Base-by-base conservation (phyloP, 1,139 yeast species). In the Sugiyamaella grinbergsii region DNA sequence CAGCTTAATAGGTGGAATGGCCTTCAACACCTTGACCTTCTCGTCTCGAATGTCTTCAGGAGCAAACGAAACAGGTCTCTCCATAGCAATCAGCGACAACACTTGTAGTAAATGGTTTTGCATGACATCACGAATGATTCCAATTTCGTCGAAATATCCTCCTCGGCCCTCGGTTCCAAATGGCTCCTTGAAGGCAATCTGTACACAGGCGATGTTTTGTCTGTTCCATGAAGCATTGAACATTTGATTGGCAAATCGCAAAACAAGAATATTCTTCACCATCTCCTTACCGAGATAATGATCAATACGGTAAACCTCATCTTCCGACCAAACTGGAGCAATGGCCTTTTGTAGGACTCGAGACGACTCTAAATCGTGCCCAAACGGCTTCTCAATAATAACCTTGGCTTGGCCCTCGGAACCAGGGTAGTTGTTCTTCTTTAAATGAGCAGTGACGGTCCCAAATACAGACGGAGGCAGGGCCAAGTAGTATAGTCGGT, bases 101-200 rank as follows among this genome's bases (percentile, higher is more conserved):
- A 93, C 95, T 74, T 93, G 99, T 64, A 93, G 77, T 65, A 93
- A 73, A 72, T 93, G 99, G 77, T 93, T 93, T 75, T 93, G 99
- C 90, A 94, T 91, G 49, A 93, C 98, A 67, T 93, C 99, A 71
- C 99, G 83, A 59, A 93, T 88, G 65, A 93, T 93, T 53, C 99
- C 99, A 65, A 91, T 89, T 54, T 78, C 77, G 71, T 94, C 98
- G 66, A 94, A 93, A 75, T 93, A 93, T 34, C 98, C 98, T 59
- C 98, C 98, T 67, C 99, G 83, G 54, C 98, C 98, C 72, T 93
- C 97, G 42, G 98, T 93, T 53, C 98, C 98, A 64, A 94, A 91
- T 10, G 93, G 86, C 73, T 93, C 99, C 74, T 94, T 94, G 76
- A 93, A 91, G 19, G 93, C 79, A 60, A 93, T 82, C 72, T 91